Evolutionary conservation across 495 filamentous ascomycete genomes (phyloP).

Genomic region (Daldinia grandis): DNA sequence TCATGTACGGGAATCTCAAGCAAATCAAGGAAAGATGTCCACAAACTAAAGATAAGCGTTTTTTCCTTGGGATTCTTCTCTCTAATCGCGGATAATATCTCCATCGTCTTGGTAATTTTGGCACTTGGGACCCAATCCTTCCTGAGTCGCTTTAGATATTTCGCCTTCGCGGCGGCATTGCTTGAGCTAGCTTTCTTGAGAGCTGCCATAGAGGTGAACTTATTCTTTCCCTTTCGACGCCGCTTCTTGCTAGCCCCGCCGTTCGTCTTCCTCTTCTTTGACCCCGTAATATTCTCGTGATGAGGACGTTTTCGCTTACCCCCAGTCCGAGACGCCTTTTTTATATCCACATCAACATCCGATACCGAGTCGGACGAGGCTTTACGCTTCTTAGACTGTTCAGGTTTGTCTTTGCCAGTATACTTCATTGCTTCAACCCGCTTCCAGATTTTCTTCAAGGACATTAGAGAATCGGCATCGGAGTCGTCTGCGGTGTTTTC

Average conservation of each 20-base stretch:
- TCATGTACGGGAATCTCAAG: conserved; percentile 83
- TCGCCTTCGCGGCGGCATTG: conserved; percentile 65
- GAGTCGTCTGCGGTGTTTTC: conserved; percentile 13
- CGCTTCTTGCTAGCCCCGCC: conserved; percentile 17
- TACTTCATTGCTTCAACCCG: neutral
- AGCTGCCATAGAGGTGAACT: conserved; percentile 63
- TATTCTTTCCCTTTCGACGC: conserved; percentile 53
- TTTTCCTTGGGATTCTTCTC: conserved; percentile 66
- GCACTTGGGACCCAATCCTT: conserved; percentile 72
- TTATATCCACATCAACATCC: neutral
- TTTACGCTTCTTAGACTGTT: conserved; percentile 9
- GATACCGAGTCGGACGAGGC: conserved; percentile 6
- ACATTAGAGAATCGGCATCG: conserved; percentile 19
- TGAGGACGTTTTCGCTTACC: conserved; percentile 33
- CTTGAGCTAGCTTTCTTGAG: conserved; percentile 69
- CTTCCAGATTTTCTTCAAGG: conserved; percentile 12
- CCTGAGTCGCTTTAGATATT: conserved; percentile 67
- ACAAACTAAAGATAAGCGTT: conserved; percentile 93
- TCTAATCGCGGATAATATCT: conserved; percentile 60
- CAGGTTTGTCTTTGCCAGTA: neutral
- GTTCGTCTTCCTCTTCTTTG: conserved; percentile 40
- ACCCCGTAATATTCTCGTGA: conserved; percentile 22
- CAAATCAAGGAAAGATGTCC: conserved; percentile 90
- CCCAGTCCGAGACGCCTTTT: neutral
- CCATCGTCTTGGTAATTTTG: conserved; percentile 77